Conservation (phyloP, 208 protist genomes). For the Crithidia acanthocephali region DNA sequence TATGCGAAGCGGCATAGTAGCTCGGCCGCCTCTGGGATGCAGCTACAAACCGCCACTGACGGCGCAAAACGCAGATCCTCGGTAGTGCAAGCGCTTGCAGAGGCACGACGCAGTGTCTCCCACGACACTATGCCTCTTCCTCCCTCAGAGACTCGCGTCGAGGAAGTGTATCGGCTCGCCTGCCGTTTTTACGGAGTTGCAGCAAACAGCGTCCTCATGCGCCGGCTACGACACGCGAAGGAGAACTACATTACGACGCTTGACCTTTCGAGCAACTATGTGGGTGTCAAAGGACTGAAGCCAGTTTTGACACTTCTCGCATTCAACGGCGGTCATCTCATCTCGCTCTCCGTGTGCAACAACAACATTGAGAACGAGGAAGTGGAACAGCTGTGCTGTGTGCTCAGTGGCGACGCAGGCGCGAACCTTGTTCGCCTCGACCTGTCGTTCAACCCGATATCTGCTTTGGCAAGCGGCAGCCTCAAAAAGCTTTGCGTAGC, state of each 20-base stretch:
- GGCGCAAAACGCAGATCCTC: not conserved
- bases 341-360: slow-evolving; percentile 46
- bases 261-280: slow-evolving; percentile 63
- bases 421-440: slow-evolving; percentile 37
- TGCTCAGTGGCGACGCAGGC: slow-evolving; percentile 30
- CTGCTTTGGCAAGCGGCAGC: slow-evolving; percentile 18
- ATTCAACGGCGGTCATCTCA: slow-evolving; percentile 33
- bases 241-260: slow-evolving; percentile 36
- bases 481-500: slow-evolving; percentile 28
- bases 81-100: slow-evolving; percentile 2
- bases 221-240: slow-evolving; percentile 15
- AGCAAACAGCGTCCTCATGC: slow-evolving; percentile 38
- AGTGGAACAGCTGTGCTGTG: slow-evolving; percentile 29
- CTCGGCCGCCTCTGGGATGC: not conserved
- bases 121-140: not conserved
- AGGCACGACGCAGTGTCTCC: slow-evolving; percentile 1
- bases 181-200: slow-evolving; percentile 35
- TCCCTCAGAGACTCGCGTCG: slow-evolving; percentile 12
- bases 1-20: not conserved
- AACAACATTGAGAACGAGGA: slow-evolving; percentile 66
- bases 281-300: slow-evolving; percentile 52
- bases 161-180: slow-evolving; percentile 34
- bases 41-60: not conserved
- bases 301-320: slow-evolving; percentile 46
- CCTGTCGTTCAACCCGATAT: slow-evolving; percentile 56